A percentile compares a stretch with the other conserved stretches of the same genome.
phyloP scores from a whole-genome alignment of 2,329 filamentous ascomycete species.

The Cadophora luteo-olivacea region DNA sequence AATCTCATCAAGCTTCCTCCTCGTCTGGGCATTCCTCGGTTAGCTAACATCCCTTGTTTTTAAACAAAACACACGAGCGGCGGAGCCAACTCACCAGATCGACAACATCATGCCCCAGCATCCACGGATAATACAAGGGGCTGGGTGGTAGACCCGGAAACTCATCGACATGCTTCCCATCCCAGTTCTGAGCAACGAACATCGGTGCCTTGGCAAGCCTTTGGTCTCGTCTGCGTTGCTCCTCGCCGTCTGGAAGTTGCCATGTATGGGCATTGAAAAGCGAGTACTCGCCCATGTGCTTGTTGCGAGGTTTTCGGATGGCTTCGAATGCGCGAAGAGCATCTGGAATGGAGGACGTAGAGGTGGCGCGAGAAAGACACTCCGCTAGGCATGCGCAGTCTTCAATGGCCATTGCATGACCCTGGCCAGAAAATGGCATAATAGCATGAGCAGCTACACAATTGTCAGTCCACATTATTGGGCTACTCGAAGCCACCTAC shows the following conservation, averaged over 20 bases:
- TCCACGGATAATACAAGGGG: constrained; percentile 64
- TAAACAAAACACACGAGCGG: neutral
- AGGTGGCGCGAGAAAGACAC: constrained; percentile 6
- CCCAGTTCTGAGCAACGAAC: constrained; percentile 46
- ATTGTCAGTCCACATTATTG: neutral
- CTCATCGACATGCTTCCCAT: constrained; percentile 36
- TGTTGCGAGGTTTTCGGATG: constrained; percentile 53
- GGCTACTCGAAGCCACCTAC: neutral
- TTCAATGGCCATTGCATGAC: constrained; percentile 70
- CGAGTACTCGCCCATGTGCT: constrained; percentile 63
- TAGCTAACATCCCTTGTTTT: neutral
- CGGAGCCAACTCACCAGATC: constrained; percentile 23
- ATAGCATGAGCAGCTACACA: neutral
- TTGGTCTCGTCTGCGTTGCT: constrained; percentile 40
- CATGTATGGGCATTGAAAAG: constrained; percentile 53
- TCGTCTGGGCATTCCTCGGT: constrained; percentile 16
- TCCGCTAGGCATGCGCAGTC: constrained; percentile 56
- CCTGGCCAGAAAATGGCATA: constrained; percentile 40
- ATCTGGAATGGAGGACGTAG: constrained; percentile 50
- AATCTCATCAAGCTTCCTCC: constrained; percentile 15
- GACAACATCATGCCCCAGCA: constrained; percentile 53
- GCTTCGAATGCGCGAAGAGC: constrained; percentile 52
- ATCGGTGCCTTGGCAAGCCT: constrained; percentile 44
- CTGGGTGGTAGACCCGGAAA: constrained; percentile 45
- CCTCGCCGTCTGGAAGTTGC: constrained; percentile 26